Evolutionary conservation across 179 eudicot species (phyloP).

Genomic region (Silene noctiflora): DNA sequence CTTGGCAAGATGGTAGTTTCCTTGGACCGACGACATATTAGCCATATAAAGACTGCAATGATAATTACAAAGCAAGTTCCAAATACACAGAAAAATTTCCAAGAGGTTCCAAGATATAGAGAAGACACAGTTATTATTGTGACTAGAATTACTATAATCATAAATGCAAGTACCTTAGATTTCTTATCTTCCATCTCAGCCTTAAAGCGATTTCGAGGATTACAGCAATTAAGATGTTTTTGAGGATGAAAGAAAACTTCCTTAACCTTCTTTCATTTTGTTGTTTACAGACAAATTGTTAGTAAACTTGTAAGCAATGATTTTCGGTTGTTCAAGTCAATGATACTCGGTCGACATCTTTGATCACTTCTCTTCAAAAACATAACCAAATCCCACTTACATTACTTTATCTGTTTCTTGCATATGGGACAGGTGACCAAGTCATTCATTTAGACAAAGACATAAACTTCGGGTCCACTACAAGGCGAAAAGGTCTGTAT

Average conservation of each 20-base stretch:
- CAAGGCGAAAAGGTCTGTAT: too few relatives aligned
- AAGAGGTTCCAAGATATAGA: constrained; percentile 42
- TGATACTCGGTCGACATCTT: constrained; percentile 1
- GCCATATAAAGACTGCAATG: constrained; percentile 36
- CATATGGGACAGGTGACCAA: constrained; percentile 15
- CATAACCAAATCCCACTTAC: constrained; percentile 17
- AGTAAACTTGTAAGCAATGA: background rate
- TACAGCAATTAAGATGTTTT: constrained; percentile 15
- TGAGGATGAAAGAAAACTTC: constrained; percentile 14
- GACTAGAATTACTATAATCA: constrained; percentile 35
- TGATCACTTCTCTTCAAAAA: constrained; percentile 11
- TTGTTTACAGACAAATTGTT: constrained; percentile 14
- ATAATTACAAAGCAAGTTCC: constrained; percentile 43
- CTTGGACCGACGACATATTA: constrained; percentile 25
- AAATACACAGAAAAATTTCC: constrained; percentile 44
- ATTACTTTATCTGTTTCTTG: background rate
- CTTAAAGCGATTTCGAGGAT: background rate
- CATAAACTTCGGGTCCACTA: constrained; percentile 4
- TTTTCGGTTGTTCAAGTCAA: constrained; percentile 28
- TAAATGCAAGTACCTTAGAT: constrained; percentile 38
- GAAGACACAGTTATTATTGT: constrained; percentile 45
- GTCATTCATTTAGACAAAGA: constrained; percentile 25
- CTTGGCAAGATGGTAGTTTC: constrained; percentile 20
- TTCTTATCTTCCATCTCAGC: constrained; percentile 50
- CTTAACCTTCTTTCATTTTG: constrained; percentile 20